Base-by-base conservation (phyloP, 192 early-diverging fungal genomes). In the Linnemannia hyalina region DNA sequence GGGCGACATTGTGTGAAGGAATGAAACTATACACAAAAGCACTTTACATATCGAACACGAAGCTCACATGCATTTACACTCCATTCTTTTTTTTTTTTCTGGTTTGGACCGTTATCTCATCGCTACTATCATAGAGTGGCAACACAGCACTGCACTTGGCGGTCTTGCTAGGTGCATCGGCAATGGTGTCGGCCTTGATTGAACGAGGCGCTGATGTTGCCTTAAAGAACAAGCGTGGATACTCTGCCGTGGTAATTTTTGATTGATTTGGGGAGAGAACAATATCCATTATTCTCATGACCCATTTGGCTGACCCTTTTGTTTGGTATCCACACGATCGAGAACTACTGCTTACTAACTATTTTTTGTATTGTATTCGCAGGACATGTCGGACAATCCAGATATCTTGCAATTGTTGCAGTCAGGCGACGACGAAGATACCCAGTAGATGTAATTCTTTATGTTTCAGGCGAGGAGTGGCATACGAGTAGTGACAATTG, bases 91-190 rank as follows among this genome's bases (percentile, higher is more conserved):
- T 52, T 42, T 38, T 26, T 23, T 1, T 87, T 23, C 32, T 60
- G 1, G 16, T 23, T 36, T 52, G 23, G 29, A 22, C 36, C 4
- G 18, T 44, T n/a, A 2, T n/a, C n/a, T 65, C 20, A 7, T 44
- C 10, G 4, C 36, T 49, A 22, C 29, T 5, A 20, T 49, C 23
- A 18, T 57, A 95, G 94, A 93, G 90, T 29, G 91, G 92, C 15
- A 95, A 95, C 80, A 94, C 94, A n/a, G 92, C 93, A 18, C 68
- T 95, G 38, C 95, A 95, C 88, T 68, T 95, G 80, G 95, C 95
- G 3, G 92, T 92, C 38, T 77, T 95, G 16, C 71, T 95, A 41
- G 93, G 93, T 11, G 93, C 88, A 0, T 71, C 82, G 35, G 89
- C 91, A 10, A 80, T 94, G 65, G 93, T 94, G 18, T 89, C 87